phyloP scores from a whole-genome alignment of 2,329 filamentous ascomycete genomes.

The Aspergillus nomiae region DNA sequence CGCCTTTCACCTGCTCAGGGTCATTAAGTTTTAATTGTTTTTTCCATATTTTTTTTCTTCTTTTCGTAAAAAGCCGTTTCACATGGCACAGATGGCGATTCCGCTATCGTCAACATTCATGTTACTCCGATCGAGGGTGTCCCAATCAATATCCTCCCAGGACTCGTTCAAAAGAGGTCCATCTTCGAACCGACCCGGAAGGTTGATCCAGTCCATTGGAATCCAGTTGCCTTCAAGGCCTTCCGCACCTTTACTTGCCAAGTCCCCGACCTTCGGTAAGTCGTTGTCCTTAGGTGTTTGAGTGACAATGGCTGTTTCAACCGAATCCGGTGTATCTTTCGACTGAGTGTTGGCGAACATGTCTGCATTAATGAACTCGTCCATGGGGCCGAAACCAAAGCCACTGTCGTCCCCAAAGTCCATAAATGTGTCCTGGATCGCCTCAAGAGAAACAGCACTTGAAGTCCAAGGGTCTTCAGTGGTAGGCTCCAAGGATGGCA shows the following conservation, averaged over 20 bases:
- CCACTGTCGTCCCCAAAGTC: conserved; percentile 32
- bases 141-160: conserved; percentile 43
- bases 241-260: conserved; percentile 30
- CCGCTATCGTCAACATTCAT: conserved; percentile 27
- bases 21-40: conserved; percentile 6
- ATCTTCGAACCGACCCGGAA: conserved; percentile 29
- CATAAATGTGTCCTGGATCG: conserved; percentile 41
- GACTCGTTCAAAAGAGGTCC: conserved; percentile 28
- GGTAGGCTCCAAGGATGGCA: conserved; percentile 13
- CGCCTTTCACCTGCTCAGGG: conserved; percentile 14
- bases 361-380: conserved; percentile 41
- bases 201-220: conserved; percentile 35
- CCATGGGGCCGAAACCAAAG: conserved; percentile 38
- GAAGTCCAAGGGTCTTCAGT: conserved; percentile 41
- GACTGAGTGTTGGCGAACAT: conserved; percentile 36
- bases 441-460: conserved; percentile 39
- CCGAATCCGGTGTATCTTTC: conserved; percentile 41
- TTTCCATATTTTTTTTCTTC: not conserved
- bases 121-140: conserved; percentile 36
- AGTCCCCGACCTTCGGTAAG: conserved; percentile 32
- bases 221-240: conserved; percentile 33
- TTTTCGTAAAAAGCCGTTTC: conserved; percentile 15
- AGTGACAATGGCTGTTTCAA: conserved; percentile 36
- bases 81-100: conserved; percentile 32
- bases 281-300: conserved; percentile 42